phyloP scores from a whole-genome alignment of 106 monocot species.

The Apostasia ramifera region DNA sequence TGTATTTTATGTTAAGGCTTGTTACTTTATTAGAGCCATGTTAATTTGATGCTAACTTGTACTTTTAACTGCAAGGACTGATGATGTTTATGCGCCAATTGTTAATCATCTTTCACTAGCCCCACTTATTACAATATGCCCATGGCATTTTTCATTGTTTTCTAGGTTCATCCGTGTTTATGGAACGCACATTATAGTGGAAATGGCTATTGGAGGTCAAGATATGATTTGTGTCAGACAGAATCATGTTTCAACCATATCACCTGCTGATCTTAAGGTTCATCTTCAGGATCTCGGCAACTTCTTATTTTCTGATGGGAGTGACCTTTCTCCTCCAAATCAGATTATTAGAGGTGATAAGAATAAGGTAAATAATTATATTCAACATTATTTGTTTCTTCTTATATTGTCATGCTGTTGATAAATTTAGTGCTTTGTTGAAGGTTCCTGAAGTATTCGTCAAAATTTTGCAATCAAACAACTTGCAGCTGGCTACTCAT shows the following conservation, averaged over 20 bases:
- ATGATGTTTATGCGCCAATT: background rate
- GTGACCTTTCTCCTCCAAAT: slow-evolving; percentile 60
- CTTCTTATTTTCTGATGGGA: slow-evolving; percentile 79
- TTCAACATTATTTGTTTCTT: slow-evolving; percentile 3
- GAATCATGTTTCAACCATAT: slow-evolving; percentile 52
- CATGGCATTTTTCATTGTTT: background rate
- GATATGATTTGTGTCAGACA: slow-evolving; percentile 78
- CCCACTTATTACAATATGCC: too few relatives aligned
- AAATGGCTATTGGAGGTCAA: slow-evolving; percentile 70
- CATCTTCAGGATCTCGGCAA: slow-evolving; percentile 90
- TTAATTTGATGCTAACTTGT: background rate
- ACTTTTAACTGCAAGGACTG: background rate
- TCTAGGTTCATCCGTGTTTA: slow-evolving; percentile 80
- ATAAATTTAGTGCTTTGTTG: slow-evolving; percentile 13
- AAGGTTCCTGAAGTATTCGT: slow-evolving; percentile 81
- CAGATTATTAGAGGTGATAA: slow-evolving; percentile 59
- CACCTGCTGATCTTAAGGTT: slow-evolving; percentile 60
- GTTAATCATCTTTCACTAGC: too few relatives aligned
- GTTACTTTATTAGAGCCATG: too few relatives aligned
- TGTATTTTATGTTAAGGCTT: too few relatives aligned
- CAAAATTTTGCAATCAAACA: slow-evolving; percentile 69
- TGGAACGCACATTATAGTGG: slow-evolving; percentile 92
- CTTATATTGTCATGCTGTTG: background rate
- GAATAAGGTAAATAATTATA: slow-evolving; percentile 40
- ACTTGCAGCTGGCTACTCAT: slow-evolving; percentile 49